These are phyloP conservation scores for Diutina siamensis DNA, from an alignment of 1,139 yeast species.

Conservation along the genomic window DNA sequence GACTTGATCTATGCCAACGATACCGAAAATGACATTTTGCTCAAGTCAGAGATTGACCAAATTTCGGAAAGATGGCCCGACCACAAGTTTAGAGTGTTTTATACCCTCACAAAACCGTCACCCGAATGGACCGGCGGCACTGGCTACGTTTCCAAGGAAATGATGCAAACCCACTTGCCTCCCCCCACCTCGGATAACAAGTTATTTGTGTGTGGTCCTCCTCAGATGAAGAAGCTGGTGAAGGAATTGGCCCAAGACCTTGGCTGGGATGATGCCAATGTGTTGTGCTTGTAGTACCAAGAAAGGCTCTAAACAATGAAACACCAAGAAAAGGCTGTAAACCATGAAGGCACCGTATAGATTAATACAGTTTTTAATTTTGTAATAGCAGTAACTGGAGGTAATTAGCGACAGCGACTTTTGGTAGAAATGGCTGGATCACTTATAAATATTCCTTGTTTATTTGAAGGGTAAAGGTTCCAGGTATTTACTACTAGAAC, in stretches of 20 bases:
- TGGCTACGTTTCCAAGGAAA: slow-evolving; percentile 50
- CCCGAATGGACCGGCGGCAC: slow-evolving; percentile 42
- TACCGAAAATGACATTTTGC: slow-evolving; percentile 64
- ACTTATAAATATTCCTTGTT: too few species aligned
- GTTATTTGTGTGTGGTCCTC: slow-evolving; percentile 68
- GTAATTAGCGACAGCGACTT: too few species aligned
- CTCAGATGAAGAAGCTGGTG: slow-evolving; percentile 48
- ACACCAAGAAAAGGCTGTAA: too few species aligned
- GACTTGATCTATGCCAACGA: slow-evolving; percentile 69
- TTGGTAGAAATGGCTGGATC: too few species aligned
- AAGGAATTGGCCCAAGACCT: slow-evolving; percentile 39
- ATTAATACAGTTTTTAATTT: too few species aligned
- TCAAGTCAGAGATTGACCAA: slow-evolving; percentile 61
- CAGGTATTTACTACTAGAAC: too few species aligned
- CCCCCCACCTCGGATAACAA: slow-evolving; percentile 34
- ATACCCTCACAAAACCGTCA: slow-evolving; percentile 28
- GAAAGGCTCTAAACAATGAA: too few species aligned
- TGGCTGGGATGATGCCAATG: slow-evolving; percentile 61
- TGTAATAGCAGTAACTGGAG: too few species aligned
- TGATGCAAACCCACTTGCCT: slow-evolving; percentile 43
- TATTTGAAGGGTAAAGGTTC: too few species aligned
- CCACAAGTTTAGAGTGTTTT: slow-evolving; percentile 33
- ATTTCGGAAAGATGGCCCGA: slow-evolving; percentile 50
- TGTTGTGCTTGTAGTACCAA: slow-evolving; percentile 12
- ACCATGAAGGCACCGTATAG: too few species aligned